phyloP scores from a whole-genome alignment of 495 filamentous ascomycete species.

The Podospora pseudocomata region DNA sequence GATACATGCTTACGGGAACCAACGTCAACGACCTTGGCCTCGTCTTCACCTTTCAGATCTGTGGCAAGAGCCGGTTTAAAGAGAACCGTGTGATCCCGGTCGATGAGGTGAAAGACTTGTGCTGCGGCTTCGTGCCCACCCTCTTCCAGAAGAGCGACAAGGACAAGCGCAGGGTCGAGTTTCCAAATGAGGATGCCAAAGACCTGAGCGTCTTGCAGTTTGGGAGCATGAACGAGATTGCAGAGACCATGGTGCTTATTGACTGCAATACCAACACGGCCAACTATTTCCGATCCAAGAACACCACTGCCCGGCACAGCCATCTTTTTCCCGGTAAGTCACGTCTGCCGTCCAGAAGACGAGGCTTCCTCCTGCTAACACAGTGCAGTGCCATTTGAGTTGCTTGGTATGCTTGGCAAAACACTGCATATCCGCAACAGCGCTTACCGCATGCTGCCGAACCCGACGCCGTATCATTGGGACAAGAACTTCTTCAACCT shows the following conservation, averaged over 20 bases:
- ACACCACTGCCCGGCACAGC: constrained; percentile 25
- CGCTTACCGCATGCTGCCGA: constrained; percentile 47
- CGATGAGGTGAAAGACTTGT: constrained; percentile 44
- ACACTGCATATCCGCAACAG: constrained; percentile 40
- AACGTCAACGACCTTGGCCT: constrained; percentile 43
- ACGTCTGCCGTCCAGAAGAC: neutral
- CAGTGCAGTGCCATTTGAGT: constrained; percentile 46
- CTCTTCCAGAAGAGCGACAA: constrained; percentile 36
- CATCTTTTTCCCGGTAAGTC: constrained; percentile 49
- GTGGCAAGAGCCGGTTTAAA: constrained; percentile 39
- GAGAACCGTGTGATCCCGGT: constrained; percentile 46
- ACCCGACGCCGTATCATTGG: constrained; percentile 47
- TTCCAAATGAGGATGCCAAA: constrained; percentile 36
- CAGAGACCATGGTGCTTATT: constrained; percentile 44
- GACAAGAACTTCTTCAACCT: constrained; percentile 42
- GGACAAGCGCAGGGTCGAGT: constrained; percentile 35
- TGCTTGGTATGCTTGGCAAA: constrained; percentile 51
- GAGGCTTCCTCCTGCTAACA: neutral
- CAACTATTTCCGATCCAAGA: constrained; percentile 35
- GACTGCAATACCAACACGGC: constrained; percentile 43
- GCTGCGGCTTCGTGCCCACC: constrained; percentile 47
- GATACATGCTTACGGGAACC: constrained; percentile 45
- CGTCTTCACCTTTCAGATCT: constrained; percentile 45
- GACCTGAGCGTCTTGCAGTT: constrained; percentile 36
- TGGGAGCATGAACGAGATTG: constrained; percentile 38